Evolutionary conservation across 352 stramenopile species (phyloP).

Genomic region (Paralagenidium karlingii): DNA sequence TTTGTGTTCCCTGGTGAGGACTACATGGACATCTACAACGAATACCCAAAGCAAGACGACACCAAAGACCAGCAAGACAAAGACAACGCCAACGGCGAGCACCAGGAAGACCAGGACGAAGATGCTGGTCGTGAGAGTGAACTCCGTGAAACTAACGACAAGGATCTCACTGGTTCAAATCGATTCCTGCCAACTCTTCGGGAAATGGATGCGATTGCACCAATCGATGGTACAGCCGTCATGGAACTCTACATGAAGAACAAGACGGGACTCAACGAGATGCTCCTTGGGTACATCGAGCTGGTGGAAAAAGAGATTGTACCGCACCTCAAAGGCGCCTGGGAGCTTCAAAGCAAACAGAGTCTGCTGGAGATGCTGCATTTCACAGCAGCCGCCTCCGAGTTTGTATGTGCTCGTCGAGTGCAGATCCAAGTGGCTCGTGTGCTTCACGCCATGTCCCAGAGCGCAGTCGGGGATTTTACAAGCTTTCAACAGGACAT

Average conservation of each 20-base stretch:
- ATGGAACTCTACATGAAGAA: slow-evolving; percentile 49
- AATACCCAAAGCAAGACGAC: too few species aligned
- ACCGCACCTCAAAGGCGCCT: slow-evolving; percentile 20
- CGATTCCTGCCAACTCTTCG: slow-evolving; percentile 31
- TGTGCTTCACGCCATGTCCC: slow-evolving; percentile 36
- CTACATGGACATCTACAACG: slow-evolving; percentile 3
- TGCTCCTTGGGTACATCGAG: slow-evolving; percentile 56
- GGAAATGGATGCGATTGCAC: slow-evolving; percentile 41
- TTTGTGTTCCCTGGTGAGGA: slow-evolving; percentile 3
- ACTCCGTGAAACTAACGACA: slow-evolving; percentile 2
- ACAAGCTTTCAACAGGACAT: slow-evolving; percentile 8
- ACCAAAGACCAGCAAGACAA: too few species aligned
- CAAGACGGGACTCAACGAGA: slow-evolving; percentile 37
- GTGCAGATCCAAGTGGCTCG: slow-evolving; percentile 51
- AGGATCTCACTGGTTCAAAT: too few species aligned
- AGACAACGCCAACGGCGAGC: neutral
- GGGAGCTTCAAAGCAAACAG: slow-evolving; percentile 23
- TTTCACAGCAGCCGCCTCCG: slow-evolving; percentile 42
- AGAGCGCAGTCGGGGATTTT: slow-evolving; percentile 38
- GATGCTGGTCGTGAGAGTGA: neutral
- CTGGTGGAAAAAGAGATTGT: slow-evolving; percentile 36
- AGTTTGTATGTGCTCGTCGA: slow-evolving; percentile 55
- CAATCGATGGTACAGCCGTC: slow-evolving; percentile 39
- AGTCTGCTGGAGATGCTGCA: slow-evolving; percentile 49
- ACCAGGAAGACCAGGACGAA: neutral